These are phyloP conservation scores for Heliophila coronopifolia DNA, from an alignment of 441 rosid species.

Conservation along the genomic window DNA sequence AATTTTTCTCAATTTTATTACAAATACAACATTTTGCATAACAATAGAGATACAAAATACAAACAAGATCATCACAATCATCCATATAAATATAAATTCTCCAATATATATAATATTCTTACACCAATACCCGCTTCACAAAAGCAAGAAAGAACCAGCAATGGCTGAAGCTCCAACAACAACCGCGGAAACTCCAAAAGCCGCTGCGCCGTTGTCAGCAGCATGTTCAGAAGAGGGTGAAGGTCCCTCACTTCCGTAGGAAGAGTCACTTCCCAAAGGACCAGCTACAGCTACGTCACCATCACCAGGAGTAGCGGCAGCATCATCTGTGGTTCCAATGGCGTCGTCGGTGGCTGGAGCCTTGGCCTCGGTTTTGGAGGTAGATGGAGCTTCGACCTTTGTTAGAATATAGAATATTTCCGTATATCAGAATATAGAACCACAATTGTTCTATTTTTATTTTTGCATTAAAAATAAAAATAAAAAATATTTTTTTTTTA, in stretches of 20 bases:
- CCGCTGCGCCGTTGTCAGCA: conserved; percentile 14
- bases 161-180: conserved; percentile 28
- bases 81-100: not conserved
- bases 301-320: conserved; percentile 24
- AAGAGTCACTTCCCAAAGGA: conserved; percentile 33
- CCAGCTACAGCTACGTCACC: conserved; percentile 34
- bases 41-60: conserved; percentile 3
- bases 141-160: conserved; percentile 34
- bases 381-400: too few species aligned
- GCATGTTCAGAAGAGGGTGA: too few species aligned
- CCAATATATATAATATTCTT: not conserved
- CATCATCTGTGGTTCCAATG: conserved; percentile 29
- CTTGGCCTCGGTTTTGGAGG: conserved; percentile 20
- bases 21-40: conserved; percentile 4
- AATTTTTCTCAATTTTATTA: not conserved
- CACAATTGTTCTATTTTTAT: too few species aligned
- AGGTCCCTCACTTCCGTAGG: conserved; percentile 15
- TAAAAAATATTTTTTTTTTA: too few species aligned
- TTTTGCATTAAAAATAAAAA: too few species aligned
- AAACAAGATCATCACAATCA: conserved; percentile 26
- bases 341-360: conserved; percentile 23
- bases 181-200: conserved; percentile 23
- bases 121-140: conserved; percentile 15
- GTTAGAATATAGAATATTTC: too few species aligned
- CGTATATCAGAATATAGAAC: too few species aligned